Evolutionary conservation across 176 grass and related monocot genomes (phyloP).

Genomic region (Juncus inflexus): DNA sequence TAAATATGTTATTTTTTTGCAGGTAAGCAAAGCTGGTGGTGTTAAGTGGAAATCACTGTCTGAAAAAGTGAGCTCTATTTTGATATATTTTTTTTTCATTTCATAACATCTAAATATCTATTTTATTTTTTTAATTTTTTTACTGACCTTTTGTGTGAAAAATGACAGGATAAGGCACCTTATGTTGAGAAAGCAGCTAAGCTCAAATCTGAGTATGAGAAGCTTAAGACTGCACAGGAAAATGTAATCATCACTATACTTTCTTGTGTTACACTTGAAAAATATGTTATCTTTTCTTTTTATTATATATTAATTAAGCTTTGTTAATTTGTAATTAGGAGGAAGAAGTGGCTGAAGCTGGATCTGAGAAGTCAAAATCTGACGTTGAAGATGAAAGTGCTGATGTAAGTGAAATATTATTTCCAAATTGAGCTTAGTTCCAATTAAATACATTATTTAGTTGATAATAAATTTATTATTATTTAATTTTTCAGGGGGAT

Average conservation of each 20-base stretch:
- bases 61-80: constrained; percentile 20
- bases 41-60: constrained; percentile 46
- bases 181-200: constrained; percentile 33
- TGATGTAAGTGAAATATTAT: not conserved
- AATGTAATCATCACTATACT: not conserved
- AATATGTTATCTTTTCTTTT: not conserved
- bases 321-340: constrained; percentile 9
- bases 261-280: not conserved
- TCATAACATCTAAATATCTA: not conserved
- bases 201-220: constrained; percentile 38
- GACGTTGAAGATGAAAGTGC: constrained; percentile 43
- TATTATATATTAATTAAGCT: not conserved
- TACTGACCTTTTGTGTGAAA: not conserved
- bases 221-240: constrained; percentile 29
- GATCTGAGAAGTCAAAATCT: constrained; percentile 44
- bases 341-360: constrained; percentile 31
- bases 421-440: too few species aligned
- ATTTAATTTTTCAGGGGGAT: too few species aligned
- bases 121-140: not conserved
- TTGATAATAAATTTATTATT: too few species aligned
- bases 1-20: not conserved
- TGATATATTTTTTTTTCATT: not conserved
- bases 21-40: constrained; percentile 51
- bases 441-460: too few species aligned
- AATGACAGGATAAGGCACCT: constrained; percentile 37